These are phyloP conservation scores for Magnusiomyces fungicola DNA, from an alignment of 1,139 yeast species.

Conservation along the genomic window DNA sequence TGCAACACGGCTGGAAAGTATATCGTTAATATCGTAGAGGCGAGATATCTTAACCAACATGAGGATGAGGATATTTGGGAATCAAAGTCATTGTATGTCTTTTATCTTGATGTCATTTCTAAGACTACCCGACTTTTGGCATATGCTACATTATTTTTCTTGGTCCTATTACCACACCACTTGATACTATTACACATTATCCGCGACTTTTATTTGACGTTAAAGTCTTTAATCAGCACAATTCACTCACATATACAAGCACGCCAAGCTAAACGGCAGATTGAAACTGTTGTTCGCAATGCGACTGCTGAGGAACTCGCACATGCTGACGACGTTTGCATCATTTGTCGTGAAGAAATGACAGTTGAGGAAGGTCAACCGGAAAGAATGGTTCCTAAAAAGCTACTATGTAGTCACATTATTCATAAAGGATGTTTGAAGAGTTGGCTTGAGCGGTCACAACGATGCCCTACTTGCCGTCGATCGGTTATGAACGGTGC, in stretches of 20 bases:
- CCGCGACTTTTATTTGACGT: conserved; percentile 57
- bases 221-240: conserved; percentile 44
- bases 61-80: conserved; percentile 69
- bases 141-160: conserved; percentile 47
- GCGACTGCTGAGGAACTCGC: conserved; percentile 60
- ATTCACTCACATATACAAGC: conserved; percentile 47
- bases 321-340: conserved; percentile 54
- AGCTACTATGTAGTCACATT: conserved; percentile 75
- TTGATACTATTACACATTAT: conserved; percentile 56
- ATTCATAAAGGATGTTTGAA: conserved; percentile 85
- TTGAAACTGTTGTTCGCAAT: conserved; percentile 52
- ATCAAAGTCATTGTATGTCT: conserved; percentile 52
- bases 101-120: conserved; percentile 49
- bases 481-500: conserved; percentile 46
- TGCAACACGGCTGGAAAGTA: conserved; percentile 44
- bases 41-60: conserved; percentile 39
- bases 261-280: conserved; percentile 53
- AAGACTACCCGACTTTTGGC: conserved; percentile 35
- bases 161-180: conserved; percentile 41
- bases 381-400: conserved; percentile 58
- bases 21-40: conserved; percentile 51
- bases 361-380: conserved; percentile 30
- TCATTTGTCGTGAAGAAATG: conserved; percentile 85
- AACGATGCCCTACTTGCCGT: conserved; percentile 87
- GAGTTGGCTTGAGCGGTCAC: conserved; percentile 90